Conservation (phyloP, 768 basidiomycete species). For the Lactarius sanguifluus region DNA sequence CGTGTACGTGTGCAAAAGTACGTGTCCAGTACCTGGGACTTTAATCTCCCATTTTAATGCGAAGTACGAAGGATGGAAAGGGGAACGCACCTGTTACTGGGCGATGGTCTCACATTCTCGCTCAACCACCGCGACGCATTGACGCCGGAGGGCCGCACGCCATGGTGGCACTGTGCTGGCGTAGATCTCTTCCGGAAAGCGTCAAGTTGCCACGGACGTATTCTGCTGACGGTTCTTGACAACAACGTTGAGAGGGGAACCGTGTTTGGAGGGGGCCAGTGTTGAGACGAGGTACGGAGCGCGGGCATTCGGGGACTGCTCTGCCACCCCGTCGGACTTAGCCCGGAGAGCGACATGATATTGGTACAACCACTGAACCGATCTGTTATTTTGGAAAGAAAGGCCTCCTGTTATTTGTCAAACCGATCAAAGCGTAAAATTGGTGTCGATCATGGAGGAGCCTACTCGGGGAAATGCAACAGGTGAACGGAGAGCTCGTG, state of each 20-base stretch:
- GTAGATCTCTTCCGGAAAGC: constrained; percentile 54
- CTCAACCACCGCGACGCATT: constrained; percentile 52
- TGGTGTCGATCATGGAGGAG: neutral
- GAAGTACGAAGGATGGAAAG: constrained; percentile 20
- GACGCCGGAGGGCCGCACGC: constrained; percentile 59
- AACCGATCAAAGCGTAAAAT: neutral
- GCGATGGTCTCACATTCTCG: constrained; percentile 63
- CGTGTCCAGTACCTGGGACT: constrained; percentile 62
- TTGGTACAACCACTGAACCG: neutral
- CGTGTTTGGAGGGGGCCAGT: neutral
- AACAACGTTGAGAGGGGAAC: neutral
- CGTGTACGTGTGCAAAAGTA: constrained; percentile 89
- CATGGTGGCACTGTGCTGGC: constrained; percentile 61
- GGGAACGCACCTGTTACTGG: constrained; percentile 57
- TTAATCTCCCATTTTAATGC: neutral
- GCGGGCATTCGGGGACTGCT: neutral
- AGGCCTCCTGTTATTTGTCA: neutral
- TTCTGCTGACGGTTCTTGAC: constrained; percentile 1
- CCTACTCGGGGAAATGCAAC: no score
- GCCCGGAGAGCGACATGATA: neutral
- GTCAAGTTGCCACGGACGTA: constrained; percentile 31
- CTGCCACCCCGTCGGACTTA: neutral
- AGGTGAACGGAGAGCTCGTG: no score
- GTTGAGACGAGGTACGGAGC: neutral
- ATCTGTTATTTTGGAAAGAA: neutral